Evolutionary conservation across 2,329 filamentous ascomycete species (phyloP), one percentile per base, ranked within the genome.

Genomic region (Botrytis deweyae): DNA sequence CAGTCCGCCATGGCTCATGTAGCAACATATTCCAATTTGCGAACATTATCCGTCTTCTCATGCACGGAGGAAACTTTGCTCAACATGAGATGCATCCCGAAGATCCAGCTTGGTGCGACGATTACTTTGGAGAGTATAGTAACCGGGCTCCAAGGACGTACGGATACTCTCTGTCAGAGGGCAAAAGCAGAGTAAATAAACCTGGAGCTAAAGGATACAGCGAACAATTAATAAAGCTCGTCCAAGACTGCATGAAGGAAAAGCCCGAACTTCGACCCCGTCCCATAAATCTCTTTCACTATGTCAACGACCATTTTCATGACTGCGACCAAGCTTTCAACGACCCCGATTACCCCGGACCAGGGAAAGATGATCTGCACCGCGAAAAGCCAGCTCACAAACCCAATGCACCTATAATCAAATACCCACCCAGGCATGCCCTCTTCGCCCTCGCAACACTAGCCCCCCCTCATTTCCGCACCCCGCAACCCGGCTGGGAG

Each of bases 21-120:
- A 71, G 69, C 59, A 71, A 71, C 4, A 65, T 71, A 65, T 71
- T 71, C 6, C 44, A 46, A 63, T 52, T 71, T 44, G 69, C 58
- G 3, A 63, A 71, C 16, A 38, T 71, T 2, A 20, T 71, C 42
- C 46, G 61, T 36, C 25, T 64, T 33, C 69, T 71, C 1, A 71
- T 71, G 69, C 46, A 40, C 44, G 16, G 16, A 14, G 6, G n/a
- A 18, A n/a, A 42, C 40, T 58, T 38, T 9, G 1, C 9, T 2
- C 1, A 0, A 1, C 14, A 9, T 36, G 44, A 58, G 22, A 9
- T 68, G 2, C 42, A 40, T 8, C 33, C 59, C 33, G 22, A 16
- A 12, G 25, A 40, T 18, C 33, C 9, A 29, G 18, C 40, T 12
- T 62, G 42, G 29, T 52, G 63, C 10, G 33, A 8, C 2, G 18